A percentile compares a stretch with the other conserved stretches of the same genome.
Conservation (phyloP, 208 protist species). For the Wallacemonas sp. region DNA sequence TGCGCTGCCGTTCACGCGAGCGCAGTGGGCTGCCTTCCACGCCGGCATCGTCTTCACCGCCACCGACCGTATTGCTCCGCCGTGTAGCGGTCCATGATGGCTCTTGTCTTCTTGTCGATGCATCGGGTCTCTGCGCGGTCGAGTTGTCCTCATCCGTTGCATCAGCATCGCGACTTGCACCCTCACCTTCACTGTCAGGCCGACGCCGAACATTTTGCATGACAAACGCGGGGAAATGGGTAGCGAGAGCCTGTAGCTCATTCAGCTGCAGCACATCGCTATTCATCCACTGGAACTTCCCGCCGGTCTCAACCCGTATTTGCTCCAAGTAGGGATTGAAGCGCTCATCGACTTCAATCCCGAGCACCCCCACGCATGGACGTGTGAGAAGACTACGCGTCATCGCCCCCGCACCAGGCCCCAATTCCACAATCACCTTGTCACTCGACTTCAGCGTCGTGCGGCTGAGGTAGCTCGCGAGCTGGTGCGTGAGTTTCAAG, state of each 20-base stretch:
- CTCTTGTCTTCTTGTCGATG: not conserved
- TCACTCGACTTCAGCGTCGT: conserved; percentile 69
- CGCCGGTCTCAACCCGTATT: conserved; percentile 71
- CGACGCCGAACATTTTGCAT: conserved; percentile 37
- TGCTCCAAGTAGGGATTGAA: conserved; percentile 87
- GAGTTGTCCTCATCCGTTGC: too few species aligned
- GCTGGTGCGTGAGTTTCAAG: conserved; percentile 86
- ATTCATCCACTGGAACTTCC: conserved; percentile 89
- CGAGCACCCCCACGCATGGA: conserved; percentile 77
- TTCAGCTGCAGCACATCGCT: conserved; percentile 76
- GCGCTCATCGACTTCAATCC: conserved; percentile 73
- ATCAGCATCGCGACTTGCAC: too few species aligned
- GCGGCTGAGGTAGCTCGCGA: conserved; percentile 61
- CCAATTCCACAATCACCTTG: conserved; percentile 86
- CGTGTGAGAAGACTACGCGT: conserved; percentile 87
- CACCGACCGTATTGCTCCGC: not conserved
- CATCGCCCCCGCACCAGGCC: conserved; percentile 76
- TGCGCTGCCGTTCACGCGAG: conserved; percentile 41
- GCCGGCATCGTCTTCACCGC: conserved; percentile 8
- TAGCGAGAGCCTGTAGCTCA: conserved; percentile 64
- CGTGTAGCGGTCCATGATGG: not conserved
- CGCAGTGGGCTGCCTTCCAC: conserved; percentile 66
- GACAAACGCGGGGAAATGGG: conserved; percentile 63
- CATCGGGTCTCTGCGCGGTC: too few species aligned
- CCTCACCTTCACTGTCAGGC: conserved; percentile 13